A percentile compares a stretch with the other conserved stretches of the same genome.
Conservation (phyloP, 2,329 filamentous ascomycete species). For the Phialophora tarda region DNA sequence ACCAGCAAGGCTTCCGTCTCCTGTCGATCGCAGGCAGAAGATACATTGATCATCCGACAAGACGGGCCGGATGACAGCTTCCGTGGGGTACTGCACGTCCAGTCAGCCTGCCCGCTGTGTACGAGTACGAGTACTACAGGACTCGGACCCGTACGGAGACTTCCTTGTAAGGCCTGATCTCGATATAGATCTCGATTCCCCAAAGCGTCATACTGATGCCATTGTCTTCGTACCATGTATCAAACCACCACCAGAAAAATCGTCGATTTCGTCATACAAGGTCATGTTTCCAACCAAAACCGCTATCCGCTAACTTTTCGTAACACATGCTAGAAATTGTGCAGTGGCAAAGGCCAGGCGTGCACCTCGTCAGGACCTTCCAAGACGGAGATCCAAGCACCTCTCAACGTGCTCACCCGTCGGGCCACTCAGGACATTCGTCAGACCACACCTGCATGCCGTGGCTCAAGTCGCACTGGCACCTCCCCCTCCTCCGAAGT, state of each 20-base stretch:
- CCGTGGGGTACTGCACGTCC: neutral
- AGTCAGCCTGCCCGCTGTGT: neutral
- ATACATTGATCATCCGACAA: neutral
- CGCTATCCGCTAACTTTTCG: neutral
- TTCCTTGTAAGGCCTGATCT: neutral
- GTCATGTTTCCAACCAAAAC: neutral
- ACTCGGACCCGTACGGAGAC: neutral
- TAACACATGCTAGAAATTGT: conserved; percentile 4
- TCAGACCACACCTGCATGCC: conserved; percentile 21
- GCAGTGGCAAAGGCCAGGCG: conserved; percentile 3
- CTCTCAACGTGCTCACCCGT: conserved; percentile 19
- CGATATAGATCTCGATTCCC: neutral
- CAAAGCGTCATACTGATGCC: neutral
- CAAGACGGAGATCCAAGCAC: conserved; percentile 17
- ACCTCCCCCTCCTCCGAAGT: neutral
- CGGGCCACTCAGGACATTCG: conserved; percentile 15
- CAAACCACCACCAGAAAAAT: neutral
- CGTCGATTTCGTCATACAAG: neutral
- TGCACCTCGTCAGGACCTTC: neutral
- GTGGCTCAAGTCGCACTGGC: neutral
- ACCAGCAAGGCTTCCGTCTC: conserved; percentile 5
- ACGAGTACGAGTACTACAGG: too few species aligned
- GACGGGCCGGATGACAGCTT: neutral
- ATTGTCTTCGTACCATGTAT: neutral
- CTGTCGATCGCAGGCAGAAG: conserved; percentile 2